phyloP scores from a whole-genome alignment of 2,329 filamentous ascomycete species.

The Xylaria sp. region DNA sequence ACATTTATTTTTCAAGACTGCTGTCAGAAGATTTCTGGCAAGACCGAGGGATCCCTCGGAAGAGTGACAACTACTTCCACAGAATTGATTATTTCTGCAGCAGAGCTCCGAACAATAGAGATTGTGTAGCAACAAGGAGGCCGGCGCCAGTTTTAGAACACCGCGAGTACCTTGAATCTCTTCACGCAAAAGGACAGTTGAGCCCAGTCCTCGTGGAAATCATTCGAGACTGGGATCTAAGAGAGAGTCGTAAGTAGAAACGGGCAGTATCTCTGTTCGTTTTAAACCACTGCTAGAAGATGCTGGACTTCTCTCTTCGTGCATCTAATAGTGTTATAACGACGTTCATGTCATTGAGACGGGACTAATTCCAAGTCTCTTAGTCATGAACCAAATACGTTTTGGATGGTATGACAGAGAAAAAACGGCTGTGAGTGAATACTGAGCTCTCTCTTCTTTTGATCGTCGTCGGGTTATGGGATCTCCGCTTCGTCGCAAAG shows the following conservation, averaged over 20 bases:
- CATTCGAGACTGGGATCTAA: slow-evolving; percentile 8
- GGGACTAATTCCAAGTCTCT: background rate
- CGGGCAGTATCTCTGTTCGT: background rate
- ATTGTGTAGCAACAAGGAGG: background rate
- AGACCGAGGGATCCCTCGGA: slow-evolving; percentile 1
- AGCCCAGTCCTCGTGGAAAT: background rate
- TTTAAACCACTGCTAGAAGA: background rate
- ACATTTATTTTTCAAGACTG: slow-evolving; percentile 9
- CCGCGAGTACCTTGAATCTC: background rate
- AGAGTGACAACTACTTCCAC: slow-evolving; percentile 30
- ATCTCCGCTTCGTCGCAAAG: background rate
- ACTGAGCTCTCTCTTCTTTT: background rate
- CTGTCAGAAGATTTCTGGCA: slow-evolving; percentile 27
- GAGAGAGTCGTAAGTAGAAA: slow-evolving; percentile 7
- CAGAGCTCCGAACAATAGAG: background rate
- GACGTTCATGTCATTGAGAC: no score
- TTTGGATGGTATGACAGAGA: slow-evolving; percentile 15
- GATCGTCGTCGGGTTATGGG: background rate
- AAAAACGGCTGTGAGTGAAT: slow-evolving; percentile 2
- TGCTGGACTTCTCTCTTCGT: background rate
- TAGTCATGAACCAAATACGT: slow-evolving; percentile 20
- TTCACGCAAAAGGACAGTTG: background rate
- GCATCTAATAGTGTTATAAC: background rate
- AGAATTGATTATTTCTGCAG: slow-evolving; percentile 1
- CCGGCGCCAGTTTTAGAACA: background rate